These are phyloP conservation scores for Wickerhamomyces queroliae DNA, from an alignment of 805 yeast species.

Conservation along the genomic window DNA sequence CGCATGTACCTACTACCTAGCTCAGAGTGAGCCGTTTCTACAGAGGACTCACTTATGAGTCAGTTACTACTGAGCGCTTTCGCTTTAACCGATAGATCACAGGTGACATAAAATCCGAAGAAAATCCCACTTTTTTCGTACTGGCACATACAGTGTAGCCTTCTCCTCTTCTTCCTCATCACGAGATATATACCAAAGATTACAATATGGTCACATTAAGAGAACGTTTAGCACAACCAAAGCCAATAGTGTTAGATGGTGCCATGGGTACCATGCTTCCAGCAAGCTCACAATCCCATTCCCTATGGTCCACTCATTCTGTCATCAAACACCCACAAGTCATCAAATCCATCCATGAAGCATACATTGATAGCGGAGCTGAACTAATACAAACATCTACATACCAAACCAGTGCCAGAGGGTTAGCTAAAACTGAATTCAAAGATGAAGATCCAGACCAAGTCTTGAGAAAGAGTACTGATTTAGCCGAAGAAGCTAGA, in stretches of 20 bases:
- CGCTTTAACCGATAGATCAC: too few species aligned
- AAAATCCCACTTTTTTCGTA: too few species aligned
- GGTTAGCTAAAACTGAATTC: slow-evolving; percentile 29
- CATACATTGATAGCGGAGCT: slow-evolving; percentile 44
- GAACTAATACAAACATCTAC: slow-evolving; percentile 48
- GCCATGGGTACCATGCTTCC: slow-evolving; percentile 1
- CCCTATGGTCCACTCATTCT: slow-evolving; percentile 51
- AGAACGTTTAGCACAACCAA: too few species aligned
- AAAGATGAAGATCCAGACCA: slow-evolving; percentile 1
- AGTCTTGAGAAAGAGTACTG: slow-evolving; percentile 10
- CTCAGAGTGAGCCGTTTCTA: too few species aligned
- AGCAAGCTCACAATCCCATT: slow-evolving; percentile 4
- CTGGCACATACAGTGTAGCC: too few species aligned
- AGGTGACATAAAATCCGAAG: too few species aligned
- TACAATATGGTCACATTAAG: too few species aligned
- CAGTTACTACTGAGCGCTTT: too few species aligned
- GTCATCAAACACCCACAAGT: slow-evolving; percentile 34
- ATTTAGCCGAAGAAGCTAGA: slow-evolving; percentile 9
- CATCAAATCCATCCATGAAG: slow-evolving; percentile 39
- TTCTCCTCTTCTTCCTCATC: too few species aligned
- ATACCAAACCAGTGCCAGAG: slow-evolving; percentile 39
- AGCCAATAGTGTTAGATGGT: slow-evolving; percentile 1
- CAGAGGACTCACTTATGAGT: too few species aligned
- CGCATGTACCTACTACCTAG: too few species aligned
- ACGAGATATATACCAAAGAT: too few species aligned